Base-by-base conservation (phyloP, 805 yeast species). In the Deakozyma indianensis region DNA sequence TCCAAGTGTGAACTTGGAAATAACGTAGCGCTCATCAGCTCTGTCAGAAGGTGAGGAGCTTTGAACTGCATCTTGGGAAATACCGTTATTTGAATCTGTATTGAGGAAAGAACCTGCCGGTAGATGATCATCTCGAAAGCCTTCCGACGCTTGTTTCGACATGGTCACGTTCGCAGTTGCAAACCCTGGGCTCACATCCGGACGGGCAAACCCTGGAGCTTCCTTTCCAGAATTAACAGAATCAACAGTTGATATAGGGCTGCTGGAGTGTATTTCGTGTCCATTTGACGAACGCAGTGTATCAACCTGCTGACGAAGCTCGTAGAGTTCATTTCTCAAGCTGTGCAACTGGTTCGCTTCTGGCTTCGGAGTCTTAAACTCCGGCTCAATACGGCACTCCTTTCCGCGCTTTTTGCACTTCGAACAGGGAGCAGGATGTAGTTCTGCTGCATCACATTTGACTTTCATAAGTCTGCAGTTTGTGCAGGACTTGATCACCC, bases 401-500 rank as follows among this genome's bases (percentile, higher is more conserved):
- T 86, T 67, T 2, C 77, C 80, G 83, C 83, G 81, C 56, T 82
- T 71, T 45, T 77, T 80, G 64, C 96, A 88, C 49, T 95, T 64
- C 16, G 81, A 73, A 60, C 96, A 88, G 0, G 95, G 83, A 4
- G 69, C 67, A 0, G 96, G 96, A 52, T 74, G 82, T 50, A 80
- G 76, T 21, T 82, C 88, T 2, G 85, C 74, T 1, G 96, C 96
- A 58, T 88, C 85, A 63, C 96, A 88, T 58, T 82, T 83, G 60
- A 88, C 86, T 62, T 88, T 88, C 61, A 87, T 96, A 59, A 88
- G 96, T 44, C 96, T 75, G 58, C 96, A 88, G 59, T 86, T 92
- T 0, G 95, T 84, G 59, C 96, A 88, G 2, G 95, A 82, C 0
- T 95, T 85, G 1, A 87, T 94, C 0, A 95, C 95, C 46, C 96